A percentile compares a stretch with the other conserved stretches of the same genome.
Conservation (phyloP, 225 moss, liverwort and hornwort genomes). For the Asterella californica region DNA sequence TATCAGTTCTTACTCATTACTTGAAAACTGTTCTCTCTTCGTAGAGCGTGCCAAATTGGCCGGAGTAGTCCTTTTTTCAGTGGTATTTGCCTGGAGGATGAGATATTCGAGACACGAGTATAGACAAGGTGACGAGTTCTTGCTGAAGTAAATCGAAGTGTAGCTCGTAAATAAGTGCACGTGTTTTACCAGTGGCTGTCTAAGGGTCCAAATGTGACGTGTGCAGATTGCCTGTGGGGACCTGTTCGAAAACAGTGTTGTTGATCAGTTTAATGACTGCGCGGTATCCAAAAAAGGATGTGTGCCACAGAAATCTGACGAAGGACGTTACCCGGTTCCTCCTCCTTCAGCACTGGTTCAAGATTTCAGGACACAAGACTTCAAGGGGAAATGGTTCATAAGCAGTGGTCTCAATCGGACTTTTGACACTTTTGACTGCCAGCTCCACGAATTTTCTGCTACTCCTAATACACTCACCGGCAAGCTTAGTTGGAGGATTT, state of each 20-base stretch:
- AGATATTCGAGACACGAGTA: background rate
- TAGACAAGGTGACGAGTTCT: background rate
- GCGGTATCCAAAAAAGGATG: slow-evolving; percentile 88
- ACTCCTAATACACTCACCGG: slow-evolving; percentile 48
- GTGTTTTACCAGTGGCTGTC: background rate
- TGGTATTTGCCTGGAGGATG: background rate
- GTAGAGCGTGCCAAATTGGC: too few relatives aligned
- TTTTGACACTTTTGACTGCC: slow-evolving; percentile 94
- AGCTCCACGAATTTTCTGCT: slow-evolving; percentile 69
- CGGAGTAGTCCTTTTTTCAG: background rate
- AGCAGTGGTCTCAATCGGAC: slow-evolving; percentile 86
- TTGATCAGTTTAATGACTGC: slow-evolving; percentile 96
- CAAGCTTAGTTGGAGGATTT: slow-evolving; percentile 69
- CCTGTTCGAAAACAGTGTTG: slow-evolving; percentile 79
- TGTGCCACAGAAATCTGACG: slow-evolving; percentile 84
- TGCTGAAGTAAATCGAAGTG: background rate
- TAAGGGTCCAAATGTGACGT: background rate
- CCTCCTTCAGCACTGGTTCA: slow-evolving; percentile 57
- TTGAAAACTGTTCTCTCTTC: too few relatives aligned
- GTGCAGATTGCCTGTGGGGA: slow-evolving; percentile 92
- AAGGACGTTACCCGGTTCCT: slow-evolving; percentile 73
- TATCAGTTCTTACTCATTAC: too few relatives aligned
- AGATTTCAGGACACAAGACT: slow-evolving; percentile 58
- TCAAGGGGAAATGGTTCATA: slow-evolving; percentile 90
- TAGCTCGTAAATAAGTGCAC: too few relatives aligned